Percentiles rank a stretch among this genome's conserved stretches.
These are phyloP conservation scores for Oenanthe javanica DNA, from an alignment of 140 eudicot genomes.

Conservation along the genomic window DNA sequence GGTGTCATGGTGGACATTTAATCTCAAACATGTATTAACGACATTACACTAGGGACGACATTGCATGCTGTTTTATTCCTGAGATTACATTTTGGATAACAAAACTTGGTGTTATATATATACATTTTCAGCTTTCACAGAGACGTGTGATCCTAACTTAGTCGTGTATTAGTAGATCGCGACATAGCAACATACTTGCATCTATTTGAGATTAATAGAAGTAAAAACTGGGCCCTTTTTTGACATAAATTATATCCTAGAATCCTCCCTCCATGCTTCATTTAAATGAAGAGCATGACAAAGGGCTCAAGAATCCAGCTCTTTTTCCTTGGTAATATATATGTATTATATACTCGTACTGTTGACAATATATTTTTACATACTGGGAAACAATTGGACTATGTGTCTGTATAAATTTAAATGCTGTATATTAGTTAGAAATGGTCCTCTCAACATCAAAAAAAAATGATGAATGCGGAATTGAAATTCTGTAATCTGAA, in stretches of 20 bases:
- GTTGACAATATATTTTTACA: background rate
- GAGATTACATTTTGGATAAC: background rate
- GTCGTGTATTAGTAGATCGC: background rate
- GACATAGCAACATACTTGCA: background rate
- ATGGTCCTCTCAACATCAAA: background rate
- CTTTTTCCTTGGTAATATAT: background rate
- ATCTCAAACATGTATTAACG: constrained; percentile 32
- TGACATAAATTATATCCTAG: background rate
- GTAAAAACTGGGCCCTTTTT: background rate
- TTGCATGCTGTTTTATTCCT: background rate
- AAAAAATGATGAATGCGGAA: background rate
- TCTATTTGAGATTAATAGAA: background rate
- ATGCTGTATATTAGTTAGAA: background rate
- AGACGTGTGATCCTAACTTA: background rate
- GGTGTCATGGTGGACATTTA: constrained; percentile 34
- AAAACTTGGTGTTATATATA: background rate
- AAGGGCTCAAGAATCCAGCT: background rate
- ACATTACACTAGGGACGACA: background rate
- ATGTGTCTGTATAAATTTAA: background rate
- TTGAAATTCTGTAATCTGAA: background rate
- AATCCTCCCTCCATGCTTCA: background rate
- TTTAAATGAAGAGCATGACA: background rate
- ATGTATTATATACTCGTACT: background rate
- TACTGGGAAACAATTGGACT: background rate
- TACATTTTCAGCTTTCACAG: background rate